Conservation (phyloP, 2,329 filamentous ascomycete species). For the Aspergillus carbonarius region DNA sequence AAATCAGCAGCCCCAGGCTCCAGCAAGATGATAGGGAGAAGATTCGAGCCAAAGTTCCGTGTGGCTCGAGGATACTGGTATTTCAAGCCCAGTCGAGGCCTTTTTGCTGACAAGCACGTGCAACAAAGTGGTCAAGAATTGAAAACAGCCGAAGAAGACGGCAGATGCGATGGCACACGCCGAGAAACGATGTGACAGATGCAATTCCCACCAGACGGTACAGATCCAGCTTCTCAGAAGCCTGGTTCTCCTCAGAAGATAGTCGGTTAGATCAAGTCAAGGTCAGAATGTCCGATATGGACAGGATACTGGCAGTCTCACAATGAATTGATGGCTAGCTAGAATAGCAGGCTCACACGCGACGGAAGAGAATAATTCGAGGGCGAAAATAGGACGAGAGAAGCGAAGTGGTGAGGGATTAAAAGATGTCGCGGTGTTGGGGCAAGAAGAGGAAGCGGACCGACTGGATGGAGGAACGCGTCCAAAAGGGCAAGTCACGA, state of each 20-base stretch:
- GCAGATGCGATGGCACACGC: not conserved
- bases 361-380: not conserved
- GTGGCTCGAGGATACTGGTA: not conserved
- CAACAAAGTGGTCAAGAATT: not conserved
- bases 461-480: constrained; percentile 14
- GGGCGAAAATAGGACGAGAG: not conserved
- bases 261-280: not conserved
- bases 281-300: not conserved
- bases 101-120: constrained; percentile 4
- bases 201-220: not conserved
- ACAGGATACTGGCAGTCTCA: not conserved
- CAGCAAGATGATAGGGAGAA: not conserved
- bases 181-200: not conserved
- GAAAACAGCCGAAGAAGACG: not conserved
- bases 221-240: not conserved
- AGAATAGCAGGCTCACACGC: not conserved
- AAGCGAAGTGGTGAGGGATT: constrained; percentile 1
- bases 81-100: not conserved
- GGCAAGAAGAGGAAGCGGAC: constrained; percentile 15
- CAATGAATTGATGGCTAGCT: not conserved
- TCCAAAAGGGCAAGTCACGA: constrained; percentile 16
- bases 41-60: not conserved
- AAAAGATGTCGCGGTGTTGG: constrained; percentile 6
- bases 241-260: not conserved
- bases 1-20: not conserved